phyloP scores from a whole-genome alignment of 129 eudicot species.

The Pulicaria dysenterica region DNA sequence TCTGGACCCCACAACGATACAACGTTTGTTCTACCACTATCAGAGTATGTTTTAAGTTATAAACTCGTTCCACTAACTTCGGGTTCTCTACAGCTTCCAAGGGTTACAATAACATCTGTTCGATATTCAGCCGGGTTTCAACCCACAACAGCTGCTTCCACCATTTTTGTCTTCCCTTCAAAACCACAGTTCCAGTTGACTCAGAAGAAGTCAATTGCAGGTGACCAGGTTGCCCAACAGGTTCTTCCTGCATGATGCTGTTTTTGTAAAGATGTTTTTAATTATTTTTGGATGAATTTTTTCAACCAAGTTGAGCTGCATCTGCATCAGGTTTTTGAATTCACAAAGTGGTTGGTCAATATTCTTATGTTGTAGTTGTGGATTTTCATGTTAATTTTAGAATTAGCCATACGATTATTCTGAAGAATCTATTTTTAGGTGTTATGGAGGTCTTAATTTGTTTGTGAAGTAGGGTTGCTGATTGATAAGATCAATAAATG shows the following conservation, averaged over 20 bases:
- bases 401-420: too few species aligned
- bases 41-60: slow-evolving; percentile 63
- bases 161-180: slow-evolving; percentile 82
- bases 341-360: too few species aligned
- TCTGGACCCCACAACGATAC: slow-evolving; percentile 84
- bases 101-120: slow-evolving; percentile 63
- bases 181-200: slow-evolving; percentile 55
- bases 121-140: slow-evolving; percentile 80
- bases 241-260: slow-evolving; percentile 19
- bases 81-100: slow-evolving; percentile 83
- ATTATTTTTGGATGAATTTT: too few species aligned
- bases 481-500: slow-evolving; percentile 22
- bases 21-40: slow-evolving; percentile 67
- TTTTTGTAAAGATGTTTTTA: neutral
- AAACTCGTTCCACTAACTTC: slow-evolving; percentile 76
- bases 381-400: too few species aligned
- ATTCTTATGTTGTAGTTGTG: too few species aligned
- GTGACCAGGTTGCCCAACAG: slow-evolving; percentile 40
- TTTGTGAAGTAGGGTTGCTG: slow-evolving; percentile 28
- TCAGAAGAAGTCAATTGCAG: slow-evolving; percentile 34
- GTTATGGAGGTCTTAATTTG: neutral
- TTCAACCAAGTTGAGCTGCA: too few species aligned
- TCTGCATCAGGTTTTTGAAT: too few species aligned
- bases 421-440: too few species aligned
- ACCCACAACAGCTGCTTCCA: slow-evolving; percentile 71